Evolutionary conservation across 345 rosid genomes (phyloP), one percentile per base, ranked within the genome.

Genomic region (Adansonia digitata): DNA sequence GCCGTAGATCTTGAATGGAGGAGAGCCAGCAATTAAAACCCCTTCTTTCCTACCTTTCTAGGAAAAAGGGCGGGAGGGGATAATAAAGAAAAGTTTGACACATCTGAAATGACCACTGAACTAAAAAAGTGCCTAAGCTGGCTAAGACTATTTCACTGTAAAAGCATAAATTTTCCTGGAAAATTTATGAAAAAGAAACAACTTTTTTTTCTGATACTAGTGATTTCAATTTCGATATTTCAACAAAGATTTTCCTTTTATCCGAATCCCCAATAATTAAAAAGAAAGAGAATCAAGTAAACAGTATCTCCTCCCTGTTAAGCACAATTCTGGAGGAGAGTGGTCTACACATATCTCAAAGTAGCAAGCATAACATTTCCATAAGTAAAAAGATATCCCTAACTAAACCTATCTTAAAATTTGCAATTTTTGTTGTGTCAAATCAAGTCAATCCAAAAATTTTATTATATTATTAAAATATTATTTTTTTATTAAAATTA

Each of bases 101-200:
- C 73, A 51, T n/a, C 56, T 15, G 72, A 68, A 68, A 69, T 49
- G 73, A 49, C 60, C 39, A n/a, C 5, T 18, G 43, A 51, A 10
- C 18, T 53, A 69, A 69, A 31, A n/a, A 49, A 49, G 60, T 34
- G 40, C 31, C n/a, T 49, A 69, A 49, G 73, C 60, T 69, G 73
- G 60, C 29, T 18, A 42, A 69, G 9, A 48, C 42, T 48, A 49
- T 31, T 69, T 4, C 43, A 49, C 43, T 49, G 43, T 10, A 18
- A 69, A 46, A 69, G 57, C 56, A 10, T 55, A 1, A 46, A 26
- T 6, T 69, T 69, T 46, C 17, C 72, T 1, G 31, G 22, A 15
- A 43, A 46, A 18, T 27, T 51, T 2, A 69, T 31, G 60, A 31
- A 31, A 59, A 69, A 37, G 31, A 5, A 13, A 31, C 22, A 27